These are phyloP conservation scores for Mycena sp. DNA, from an alignment of 1,284 basidiomycete species.

Conservation along the genomic window DNA sequence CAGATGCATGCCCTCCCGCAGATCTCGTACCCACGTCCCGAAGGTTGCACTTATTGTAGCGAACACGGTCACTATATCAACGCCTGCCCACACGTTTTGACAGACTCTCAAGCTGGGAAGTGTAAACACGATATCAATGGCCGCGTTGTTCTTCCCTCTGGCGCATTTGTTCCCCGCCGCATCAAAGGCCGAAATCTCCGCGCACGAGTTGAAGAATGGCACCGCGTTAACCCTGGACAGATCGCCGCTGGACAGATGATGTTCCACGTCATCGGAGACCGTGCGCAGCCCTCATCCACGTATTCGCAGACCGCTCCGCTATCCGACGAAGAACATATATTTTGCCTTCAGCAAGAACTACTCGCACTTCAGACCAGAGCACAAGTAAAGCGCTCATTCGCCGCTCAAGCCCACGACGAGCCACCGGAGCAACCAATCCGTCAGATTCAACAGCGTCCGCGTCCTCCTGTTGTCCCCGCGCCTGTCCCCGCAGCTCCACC, in stretches of 20 bases:
- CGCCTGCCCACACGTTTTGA: no score
- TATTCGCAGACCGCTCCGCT: neutral
- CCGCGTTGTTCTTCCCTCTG: neutral
- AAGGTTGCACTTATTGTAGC: no score
- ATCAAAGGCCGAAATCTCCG: neutral
- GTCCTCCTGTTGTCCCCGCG: neutral
- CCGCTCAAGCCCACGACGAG: neutral
- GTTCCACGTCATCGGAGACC: neutral
- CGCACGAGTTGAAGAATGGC: constrained; percentile 3
- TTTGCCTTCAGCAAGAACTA: neutral
- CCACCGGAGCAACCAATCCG: neutral
- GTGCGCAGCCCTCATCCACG: neutral
- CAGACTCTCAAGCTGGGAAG: no score
- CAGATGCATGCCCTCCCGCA: no score
- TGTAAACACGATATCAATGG: neutral
- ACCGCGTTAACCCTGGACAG: constrained; percentile 6
- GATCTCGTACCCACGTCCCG: no score
- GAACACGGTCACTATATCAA: no score
- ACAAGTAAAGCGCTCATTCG: no score
- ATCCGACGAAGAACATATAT: neutral
- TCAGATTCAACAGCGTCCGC: neutral
- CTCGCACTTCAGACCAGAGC: neutral
- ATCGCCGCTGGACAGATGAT: neutral
- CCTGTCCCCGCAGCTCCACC: no score
- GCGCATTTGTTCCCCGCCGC: no score